A percentile compares a stretch with the other conserved stretches of the same genome.
Evolutionary conservation across 1,139 yeast species (phyloP).

Genomic region (Hanseniaspora sp.): DNA sequence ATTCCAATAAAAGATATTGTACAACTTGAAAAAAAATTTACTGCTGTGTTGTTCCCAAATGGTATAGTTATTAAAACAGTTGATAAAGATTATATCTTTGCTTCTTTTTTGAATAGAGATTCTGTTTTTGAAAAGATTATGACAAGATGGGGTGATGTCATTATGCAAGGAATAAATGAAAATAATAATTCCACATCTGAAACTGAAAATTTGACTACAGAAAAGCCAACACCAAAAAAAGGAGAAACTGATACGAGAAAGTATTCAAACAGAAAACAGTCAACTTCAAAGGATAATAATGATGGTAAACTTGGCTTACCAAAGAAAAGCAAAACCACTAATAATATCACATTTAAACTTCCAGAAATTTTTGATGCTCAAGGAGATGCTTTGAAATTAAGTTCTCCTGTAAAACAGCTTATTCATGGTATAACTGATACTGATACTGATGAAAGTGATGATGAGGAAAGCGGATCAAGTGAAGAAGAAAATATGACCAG

Average conservation of each 20-base stretch:
- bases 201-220: not conserved
- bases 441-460: slow-evolving; percentile 16
- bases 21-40: slow-evolving; percentile 58
- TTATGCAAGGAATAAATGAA: slow-evolving; percentile 18
- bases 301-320: not conserved
- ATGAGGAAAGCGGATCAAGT: slow-evolving; percentile 20
- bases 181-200: not conserved
- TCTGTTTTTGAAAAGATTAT: slow-evolving; percentile 50
- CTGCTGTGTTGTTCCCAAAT: slow-evolving; percentile 65
- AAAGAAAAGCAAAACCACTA: slow-evolving; percentile 8
- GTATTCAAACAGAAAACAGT: not conserved
- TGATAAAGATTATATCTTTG: slow-evolving; percentile 62
- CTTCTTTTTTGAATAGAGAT: slow-evolving; percentile 61
- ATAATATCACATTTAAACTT: not conserved
- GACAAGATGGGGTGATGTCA: slow-evolving; percentile 46
- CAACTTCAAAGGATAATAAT: not conserved
- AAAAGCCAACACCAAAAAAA: not conserved
- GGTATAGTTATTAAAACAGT: slow-evolving; percentile 61
- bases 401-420: slow-evolving; percentile 1
- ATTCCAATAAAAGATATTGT: slow-evolving; percentile 61
- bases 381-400: slow-evolving; percentile 1
- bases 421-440: slow-evolving; percentile 16
- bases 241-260: not conserved
- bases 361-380: slow-evolving; percentile 5
- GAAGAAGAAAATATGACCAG: slow-evolving; percentile 28